Percentiles rank a stretch among this genome's conserved stretches.
Conservation (phyloP, 2,329 filamentous ascomycete genomes). For the Periglandula ipomoeae region DNA sequence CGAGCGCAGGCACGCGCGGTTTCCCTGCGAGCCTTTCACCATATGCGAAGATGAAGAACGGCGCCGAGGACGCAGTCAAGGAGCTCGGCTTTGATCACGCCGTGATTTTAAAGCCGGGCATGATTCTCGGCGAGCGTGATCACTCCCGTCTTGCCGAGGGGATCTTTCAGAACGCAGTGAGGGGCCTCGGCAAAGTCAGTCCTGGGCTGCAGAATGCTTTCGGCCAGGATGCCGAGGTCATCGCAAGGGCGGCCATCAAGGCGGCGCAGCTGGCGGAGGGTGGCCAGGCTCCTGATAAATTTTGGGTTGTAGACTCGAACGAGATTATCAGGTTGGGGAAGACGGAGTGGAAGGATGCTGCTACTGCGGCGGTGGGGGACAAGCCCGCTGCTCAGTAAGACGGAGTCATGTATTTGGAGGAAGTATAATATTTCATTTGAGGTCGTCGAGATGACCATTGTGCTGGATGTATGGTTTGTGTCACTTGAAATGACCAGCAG, state of each 20-base stretch:
- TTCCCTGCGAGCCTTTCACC: conserved; percentile 33
- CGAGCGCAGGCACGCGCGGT: conserved; percentile 40
- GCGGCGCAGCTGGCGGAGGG: conserved; percentile 49
- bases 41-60: conserved; percentile 68
- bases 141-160: conserved; percentile 51
- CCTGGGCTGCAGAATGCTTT: conserved; percentile 52
- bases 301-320: conserved; percentile 47
- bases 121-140: conserved; percentile 65
- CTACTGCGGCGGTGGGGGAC: not conserved
- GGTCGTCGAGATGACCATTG: too few species aligned
- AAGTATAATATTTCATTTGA: too few species aligned
- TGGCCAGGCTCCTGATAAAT: conserved; percentile 50
- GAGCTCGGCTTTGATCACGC: conserved; percentile 66
- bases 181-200: conserved; percentile 43
- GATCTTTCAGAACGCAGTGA: conserved; percentile 45
- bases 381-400: not conserved
- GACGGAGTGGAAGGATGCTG: conserved; percentile 39
- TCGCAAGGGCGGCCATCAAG: conserved; percentile 57
- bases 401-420: not conserved
- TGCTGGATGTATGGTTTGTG: conserved; percentile 12
- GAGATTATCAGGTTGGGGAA: conserved; percentile 63
- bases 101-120: conserved; percentile 63
- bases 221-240: conserved; percentile 66
- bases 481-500: not conserved
- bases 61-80: conserved; percentile 71